These are phyloP conservation scores for Russula compacta DNA, from an alignment of 768 basidiomycete species.

Conservation along the genomic window DNA sequence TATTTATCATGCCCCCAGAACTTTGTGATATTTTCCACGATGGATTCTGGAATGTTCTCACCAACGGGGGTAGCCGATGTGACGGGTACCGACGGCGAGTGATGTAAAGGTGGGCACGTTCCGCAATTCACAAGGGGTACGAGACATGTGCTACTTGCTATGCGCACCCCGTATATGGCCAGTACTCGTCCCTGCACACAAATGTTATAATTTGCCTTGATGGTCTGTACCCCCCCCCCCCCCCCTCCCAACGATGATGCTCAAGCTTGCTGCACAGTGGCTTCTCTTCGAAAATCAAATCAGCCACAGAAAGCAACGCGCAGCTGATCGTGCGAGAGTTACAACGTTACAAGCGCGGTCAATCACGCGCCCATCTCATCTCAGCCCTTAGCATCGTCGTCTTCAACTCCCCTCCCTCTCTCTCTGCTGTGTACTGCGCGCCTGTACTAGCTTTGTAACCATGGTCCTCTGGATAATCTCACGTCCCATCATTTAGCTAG, in stretches of 20 bases:
- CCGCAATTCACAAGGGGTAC: constrained; percentile 1
- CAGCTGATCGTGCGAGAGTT: not conserved
- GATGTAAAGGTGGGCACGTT: constrained; percentile 4
- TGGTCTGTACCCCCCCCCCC: not conserved
- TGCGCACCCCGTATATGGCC: not conserved
- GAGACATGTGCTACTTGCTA: not conserved
- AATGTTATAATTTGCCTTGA: not conserved
- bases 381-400: not conserved
- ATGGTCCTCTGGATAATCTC: constrained; percentile 2
- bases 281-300: not conserved
- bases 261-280: not conserved
- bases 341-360: not conserved
- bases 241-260: too few relatives aligned
- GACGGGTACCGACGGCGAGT: constrained; percentile 2
- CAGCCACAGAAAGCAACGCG: too few relatives aligned
- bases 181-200: not conserved
- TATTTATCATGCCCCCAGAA: constrained; percentile 1
- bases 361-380: constrained; percentile 4
- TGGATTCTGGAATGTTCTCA: constrained; percentile 7
- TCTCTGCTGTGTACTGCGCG: not conserved
- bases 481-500: not conserved
- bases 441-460: not conserved
- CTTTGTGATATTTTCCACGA: constrained; percentile 4
- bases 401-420: not conserved
- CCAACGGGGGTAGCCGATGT: constrained; percentile 8